Percentiles rank a stretch among this genome's conserved stretches.
Evolutionary conservation across 139 green algal species (phyloP).

Genomic region (Micromonas commoda): DNA sequence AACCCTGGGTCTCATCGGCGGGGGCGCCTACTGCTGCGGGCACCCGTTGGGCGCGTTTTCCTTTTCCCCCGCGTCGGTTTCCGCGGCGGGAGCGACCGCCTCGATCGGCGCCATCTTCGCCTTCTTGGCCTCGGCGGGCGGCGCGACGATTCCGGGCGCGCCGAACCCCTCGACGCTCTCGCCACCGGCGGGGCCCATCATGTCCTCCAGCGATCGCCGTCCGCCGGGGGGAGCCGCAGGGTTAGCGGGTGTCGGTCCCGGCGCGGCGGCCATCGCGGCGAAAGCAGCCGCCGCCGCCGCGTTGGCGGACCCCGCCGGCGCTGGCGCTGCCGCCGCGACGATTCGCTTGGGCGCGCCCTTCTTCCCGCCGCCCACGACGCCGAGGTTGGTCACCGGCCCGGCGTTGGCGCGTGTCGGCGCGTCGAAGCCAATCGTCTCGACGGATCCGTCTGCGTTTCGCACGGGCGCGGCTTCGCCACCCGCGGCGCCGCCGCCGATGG

Average conservation of each 20-base stretch:
- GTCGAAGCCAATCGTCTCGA: neutral
- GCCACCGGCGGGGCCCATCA: neutral
- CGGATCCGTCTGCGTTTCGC: neutral
- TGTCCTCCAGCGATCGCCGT: neutral
- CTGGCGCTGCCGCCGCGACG: neutral
- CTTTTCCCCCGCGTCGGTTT: neutral
- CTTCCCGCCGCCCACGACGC: neutral
- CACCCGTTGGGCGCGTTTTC: neutral
- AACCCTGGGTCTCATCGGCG: no score
- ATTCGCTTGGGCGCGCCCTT: neutral
- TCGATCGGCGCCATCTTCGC: neutral
- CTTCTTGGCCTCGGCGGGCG: constrained; percentile 5
- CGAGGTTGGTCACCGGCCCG: neutral
- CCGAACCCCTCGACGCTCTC: neutral
- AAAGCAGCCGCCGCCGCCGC: neutral
- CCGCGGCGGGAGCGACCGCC: neutral
- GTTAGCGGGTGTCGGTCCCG: neutral
- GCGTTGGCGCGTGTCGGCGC: neutral
- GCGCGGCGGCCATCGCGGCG: neutral
- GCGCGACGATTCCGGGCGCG: neutral
- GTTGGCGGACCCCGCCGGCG: neutral
- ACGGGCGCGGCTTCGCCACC: neutral
- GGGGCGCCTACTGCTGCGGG: neutral
- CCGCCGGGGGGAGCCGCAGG: no score
- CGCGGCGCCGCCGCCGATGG: constrained; percentile 11